Base-by-base conservation (phyloP, 352 stramenopile species). In the Globisporangium canariense region DNA sequence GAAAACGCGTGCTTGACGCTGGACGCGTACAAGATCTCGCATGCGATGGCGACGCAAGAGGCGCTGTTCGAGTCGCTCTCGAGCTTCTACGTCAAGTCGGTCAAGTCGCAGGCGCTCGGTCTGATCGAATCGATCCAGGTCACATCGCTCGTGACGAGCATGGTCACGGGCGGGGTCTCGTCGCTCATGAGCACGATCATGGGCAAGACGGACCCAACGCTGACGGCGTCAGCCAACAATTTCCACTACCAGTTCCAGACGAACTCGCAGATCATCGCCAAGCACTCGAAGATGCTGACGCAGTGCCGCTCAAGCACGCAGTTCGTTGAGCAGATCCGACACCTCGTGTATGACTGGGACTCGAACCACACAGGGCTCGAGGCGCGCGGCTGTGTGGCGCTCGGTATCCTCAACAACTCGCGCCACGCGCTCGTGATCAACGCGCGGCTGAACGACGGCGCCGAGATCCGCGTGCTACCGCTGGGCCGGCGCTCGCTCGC, bases 61-160 rank as follows among this genome's bases (percentile, higher is more conserved):
- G 85, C 79, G 45, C 67, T 95, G 3, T 34, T 83, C n/a, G 79
- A 78, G 34, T 81, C 85, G 8, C 76, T 95, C 41, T 66, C 64
- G 9, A 72, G 65, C 16, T 95, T 93, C 55, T 95, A 95, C 66
- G 80, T 87, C 43, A 81, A 90, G 60, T 93, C 83, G 0, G 81
- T 91, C 30, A 93, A 94, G 68, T 88, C 79, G 3, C 87, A 95
- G 71, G 87, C 86, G 13, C 71, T 95, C 5, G 81, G 81, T 28
- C 68, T 95, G 14, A 86, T 95, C 52, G 87, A 95, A 2, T 94
- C 87, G 38, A 90, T 95, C 28, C 78, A 95, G 53, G 87, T 95
- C 25, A 93, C 83, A 40, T 91, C 87, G 49, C 75, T 95, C 1
- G 87, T 95, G 45, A 91, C 87, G 51, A 91, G 82, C 47, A 86